Evolutionary conservation across 257 asterid species (phyloP).

Genomic region (Striga asiatica): DNA sequence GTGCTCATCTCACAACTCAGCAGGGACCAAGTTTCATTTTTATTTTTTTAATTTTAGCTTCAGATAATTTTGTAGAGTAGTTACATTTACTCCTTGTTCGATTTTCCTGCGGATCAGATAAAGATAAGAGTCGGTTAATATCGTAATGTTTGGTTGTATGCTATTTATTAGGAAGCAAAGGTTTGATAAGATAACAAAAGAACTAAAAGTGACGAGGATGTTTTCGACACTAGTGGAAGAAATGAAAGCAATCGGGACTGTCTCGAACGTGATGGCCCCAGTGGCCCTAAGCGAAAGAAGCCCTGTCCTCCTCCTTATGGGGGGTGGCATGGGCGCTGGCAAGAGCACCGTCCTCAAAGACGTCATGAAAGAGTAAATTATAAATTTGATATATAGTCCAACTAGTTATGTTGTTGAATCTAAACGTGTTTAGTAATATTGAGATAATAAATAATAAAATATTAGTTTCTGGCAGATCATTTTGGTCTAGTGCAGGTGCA

Average conservation of each 20-base stretch:
- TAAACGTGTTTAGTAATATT: neutral
- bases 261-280: slow-evolving; percentile 74
- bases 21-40: too few species aligned
- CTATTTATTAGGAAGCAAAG: slow-evolving; percentile 50
- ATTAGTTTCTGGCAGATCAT: slow-evolving; percentile 35
- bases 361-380: slow-evolving; percentile 65
- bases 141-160: too few species aligned
- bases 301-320: slow-evolving; percentile 89
- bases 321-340: slow-evolving; percentile 99
- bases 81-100: neutral
- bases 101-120: too few species aligned
- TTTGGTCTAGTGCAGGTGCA: slow-evolving; percentile 69
- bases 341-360: slow-evolving; percentile 95
- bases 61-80: neutral
- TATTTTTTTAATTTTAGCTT: too few species aligned
- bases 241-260: slow-evolving; percentile 64
- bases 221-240: slow-evolving; percentile 75
- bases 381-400: neutral
- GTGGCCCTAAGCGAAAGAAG: slow-evolving; percentile 60
- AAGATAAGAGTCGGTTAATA: too few species aligned
- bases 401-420: too few species aligned
- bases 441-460: too few species aligned
- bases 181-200: slow-evolving; percentile 66
- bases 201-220: slow-evolving; percentile 58
- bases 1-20: too few species aligned